Percentiles rank a stretch among this genome's conserved stretches.
These are phyloP conservation scores for Ganoderma sinense DNA, from an alignment of 1,284 basidiomycete genomes.

Conservation along the genomic window DNA sequence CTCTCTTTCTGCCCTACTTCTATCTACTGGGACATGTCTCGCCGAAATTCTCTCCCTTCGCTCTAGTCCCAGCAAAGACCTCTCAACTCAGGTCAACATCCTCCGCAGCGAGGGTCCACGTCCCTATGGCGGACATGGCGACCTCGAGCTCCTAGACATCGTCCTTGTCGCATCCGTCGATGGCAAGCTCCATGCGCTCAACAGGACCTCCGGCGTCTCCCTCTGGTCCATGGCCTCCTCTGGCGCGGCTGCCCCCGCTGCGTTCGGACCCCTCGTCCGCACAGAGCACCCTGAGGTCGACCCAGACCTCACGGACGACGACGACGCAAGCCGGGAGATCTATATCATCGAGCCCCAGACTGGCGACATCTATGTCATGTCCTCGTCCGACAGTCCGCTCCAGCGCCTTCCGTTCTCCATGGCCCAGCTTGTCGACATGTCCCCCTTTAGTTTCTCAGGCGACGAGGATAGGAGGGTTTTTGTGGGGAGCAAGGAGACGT, in stretches of 20 bases:
- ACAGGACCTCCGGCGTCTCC: conserved; percentile 77
- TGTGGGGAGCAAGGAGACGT: conserved; percentile 87
- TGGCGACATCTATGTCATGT: conserved; percentile 87
- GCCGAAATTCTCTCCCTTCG: conserved; percentile 38
- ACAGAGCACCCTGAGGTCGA: conserved; percentile 67
- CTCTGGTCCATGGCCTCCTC: conserved; percentile 85
- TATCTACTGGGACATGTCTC: conserved; percentile 36
- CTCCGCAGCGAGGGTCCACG: conserved; percentile 19
- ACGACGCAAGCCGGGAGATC: conserved; percentile 68
- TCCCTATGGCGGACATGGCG: conserved; percentile 36
- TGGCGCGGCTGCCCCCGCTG: conserved; percentile 53
- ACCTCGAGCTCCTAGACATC: conserved; percentile 74
- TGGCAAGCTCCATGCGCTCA: conserved; percentile 88
- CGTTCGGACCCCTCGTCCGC: conserved; percentile 74
- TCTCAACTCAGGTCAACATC: conserved; percentile 35
- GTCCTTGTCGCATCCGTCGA: conserved; percentile 90
- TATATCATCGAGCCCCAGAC: conserved; percentile 93
- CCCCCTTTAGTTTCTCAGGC: conserved; percentile 81
- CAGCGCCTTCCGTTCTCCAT: conserved; percentile 88
- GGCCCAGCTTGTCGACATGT: conserved; percentile 87
- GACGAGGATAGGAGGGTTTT: conserved; percentile 77
- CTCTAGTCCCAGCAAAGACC: conserved; percentile 29
- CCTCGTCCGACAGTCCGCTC: conserved; percentile 67
- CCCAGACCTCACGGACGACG: conserved; percentile 60
- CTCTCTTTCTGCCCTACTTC: conserved; percentile 30